Conservation (phyloP, 129 eudicot genomes). For the Lonicera japonica region DNA sequence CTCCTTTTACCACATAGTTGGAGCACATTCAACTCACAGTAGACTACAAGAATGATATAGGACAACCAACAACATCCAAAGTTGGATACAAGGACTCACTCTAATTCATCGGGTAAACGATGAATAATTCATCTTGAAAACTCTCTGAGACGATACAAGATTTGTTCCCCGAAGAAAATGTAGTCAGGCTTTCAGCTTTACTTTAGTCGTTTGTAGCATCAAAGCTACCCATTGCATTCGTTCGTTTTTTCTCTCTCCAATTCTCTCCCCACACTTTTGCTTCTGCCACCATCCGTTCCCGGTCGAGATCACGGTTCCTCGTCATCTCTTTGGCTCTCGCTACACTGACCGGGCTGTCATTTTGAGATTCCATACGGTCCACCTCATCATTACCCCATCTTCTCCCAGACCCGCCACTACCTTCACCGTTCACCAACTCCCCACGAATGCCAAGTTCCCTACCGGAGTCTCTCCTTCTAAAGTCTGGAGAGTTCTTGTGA, state of each 20-base stretch:
- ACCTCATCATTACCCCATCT: conserved; percentile 46
- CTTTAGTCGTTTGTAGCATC: conserved; percentile 57
- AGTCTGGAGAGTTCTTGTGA: conserved; percentile 73
- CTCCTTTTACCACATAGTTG: conserved; percentile 16
- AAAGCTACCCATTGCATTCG: conserved; percentile 46
- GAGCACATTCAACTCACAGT: conserved; percentile 8
- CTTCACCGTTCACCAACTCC: conserved; percentile 46
- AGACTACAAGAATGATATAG: conserved; percentile 8
- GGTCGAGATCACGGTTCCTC: conserved; percentile 71
- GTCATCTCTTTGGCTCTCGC: conserved; percentile 45
- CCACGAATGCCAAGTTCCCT: conserved; percentile 38
- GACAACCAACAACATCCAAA: conserved; percentile 10
- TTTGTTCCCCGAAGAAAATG: conserved; percentile 5
- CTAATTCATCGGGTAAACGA: conserved; percentile 19
- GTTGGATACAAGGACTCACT: conserved; percentile 14
- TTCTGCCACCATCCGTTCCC: conserved; percentile 88
- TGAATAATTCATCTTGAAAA: background rate
- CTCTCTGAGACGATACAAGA: background rate
- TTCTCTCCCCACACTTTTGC: conserved; percentile 97
- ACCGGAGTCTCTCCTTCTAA: conserved; percentile 34
- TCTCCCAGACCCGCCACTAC: conserved; percentile 60
- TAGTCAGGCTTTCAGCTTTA: conserved; percentile 4
- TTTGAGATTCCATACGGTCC: conserved; percentile 42
- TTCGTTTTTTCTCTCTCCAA: conserved; percentile 77
- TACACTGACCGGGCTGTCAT: conserved; percentile 61